These are phyloP conservation scores for Pleurotus cornucopiae DNA, from an alignment of 768 basidiomycete species.

Conservation along the genomic window DNA sequence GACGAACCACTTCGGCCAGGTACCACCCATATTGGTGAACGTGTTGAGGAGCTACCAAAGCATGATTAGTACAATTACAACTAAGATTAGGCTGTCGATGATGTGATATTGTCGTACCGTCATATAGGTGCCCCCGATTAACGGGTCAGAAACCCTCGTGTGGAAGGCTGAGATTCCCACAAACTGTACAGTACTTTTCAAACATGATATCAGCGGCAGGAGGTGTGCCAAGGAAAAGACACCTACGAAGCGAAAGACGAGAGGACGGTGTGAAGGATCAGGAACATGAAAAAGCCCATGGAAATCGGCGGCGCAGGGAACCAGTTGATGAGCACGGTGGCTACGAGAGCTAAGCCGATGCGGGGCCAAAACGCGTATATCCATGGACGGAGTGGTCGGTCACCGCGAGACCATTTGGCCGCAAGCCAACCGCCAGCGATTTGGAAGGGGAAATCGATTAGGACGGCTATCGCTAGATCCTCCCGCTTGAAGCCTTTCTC, in stretches of 20 bases:
- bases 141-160: slow-evolving; percentile 90
- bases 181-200: slow-evolving; percentile 88
- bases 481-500: slow-evolving; percentile 96
- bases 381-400: slow-evolving; percentile 82
- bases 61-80: not conserved
- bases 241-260: slow-evolving; percentile 83
- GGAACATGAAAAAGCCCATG: slow-evolving; percentile 70
- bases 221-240: not conserved
- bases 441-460: slow-evolving; percentile 98
- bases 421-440: slow-evolving; percentile 93
- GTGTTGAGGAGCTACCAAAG: slow-evolving; percentile 83
- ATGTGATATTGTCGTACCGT: slow-evolving; percentile 57
- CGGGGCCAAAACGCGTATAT: slow-evolving; percentile 88
- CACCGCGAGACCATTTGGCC: slow-evolving; percentile 85
- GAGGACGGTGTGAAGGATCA: slow-evolving; percentile 78
- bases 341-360: slow-evolving; percentile 64
- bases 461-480: slow-evolving; percentile 91
- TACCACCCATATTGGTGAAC: slow-evolving; percentile 94
- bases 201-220: not conserved
- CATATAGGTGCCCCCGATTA: slow-evolving; percentile 99
- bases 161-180: slow-evolving; percentile 99
- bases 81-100: too few relatives aligned
- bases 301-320: slow-evolving; percentile 81
- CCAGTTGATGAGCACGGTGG: slow-evolving; percentile 74
- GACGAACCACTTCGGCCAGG: slow-evolving; percentile 96